Evolutionary conservation across 495 filamentous ascomycete genomes (phyloP), one percentile per base, ranked within the genome.

Genomic region (Annulohypoxylon nitens): DNA sequence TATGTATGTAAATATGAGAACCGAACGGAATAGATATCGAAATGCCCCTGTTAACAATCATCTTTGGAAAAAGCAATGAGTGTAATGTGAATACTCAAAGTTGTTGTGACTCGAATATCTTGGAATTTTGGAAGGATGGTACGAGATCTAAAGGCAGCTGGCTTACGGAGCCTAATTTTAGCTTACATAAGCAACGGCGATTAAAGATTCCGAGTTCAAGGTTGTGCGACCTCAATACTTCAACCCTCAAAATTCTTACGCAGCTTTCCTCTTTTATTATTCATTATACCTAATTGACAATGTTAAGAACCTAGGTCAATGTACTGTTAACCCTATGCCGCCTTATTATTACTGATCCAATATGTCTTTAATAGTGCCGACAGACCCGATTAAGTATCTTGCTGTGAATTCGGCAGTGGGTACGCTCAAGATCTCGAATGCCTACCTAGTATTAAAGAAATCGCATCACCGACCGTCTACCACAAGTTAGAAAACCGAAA

Each of bases 21-120:
- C 16, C 25, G n/a, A 58, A 64, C 23, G 41, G 6, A 30, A 61
- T 8, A 61, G 43, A 54, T 11, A 64, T 41, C 16, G 8, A 30
- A 54, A 70, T 64, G 59, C 67, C 61, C 59, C 41, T 45, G 48
- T 43, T 57, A 39, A 50, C 16, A 20, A 50, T 8, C 12, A 11
- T 39, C 11, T 45, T 10, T 5, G 4, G 7, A 16, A 45, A 45
- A 16, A 45, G 41, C 1, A 16, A 16, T 16, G 3, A 16, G 37
- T 12, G 10, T 23, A 23, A 1, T 23, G 20, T 23, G 34, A 36
- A 45, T n/a, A 45, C 2, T 20, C 43, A 9, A 11, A 43, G 14
- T 47, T 18, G 43, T 47, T 47, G 43, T 5, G 16, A 45, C 12
- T 45, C 2, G 41, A 45, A 45, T n/a, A 45, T 45, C 20, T 23